Evolutionary conservation across 257 asterid species (phyloP).

Genomic region (Petunia axillaris): DNA sequence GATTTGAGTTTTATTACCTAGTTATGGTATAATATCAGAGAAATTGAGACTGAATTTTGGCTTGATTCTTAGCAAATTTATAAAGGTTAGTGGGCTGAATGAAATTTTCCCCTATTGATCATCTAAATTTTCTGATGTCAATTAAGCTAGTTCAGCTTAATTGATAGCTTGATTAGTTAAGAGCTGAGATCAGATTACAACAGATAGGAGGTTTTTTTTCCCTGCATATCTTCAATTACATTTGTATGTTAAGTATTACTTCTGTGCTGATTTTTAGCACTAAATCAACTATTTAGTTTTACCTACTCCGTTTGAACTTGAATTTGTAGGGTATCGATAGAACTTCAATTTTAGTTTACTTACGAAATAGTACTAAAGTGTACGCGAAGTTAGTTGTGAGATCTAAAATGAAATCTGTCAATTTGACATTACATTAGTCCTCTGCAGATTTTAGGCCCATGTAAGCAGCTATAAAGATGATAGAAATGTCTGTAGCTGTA

Average conservation of each 20-base stretch:
- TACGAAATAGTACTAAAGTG: not conserved
- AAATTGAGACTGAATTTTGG: not conserved
- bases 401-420: not conserved
- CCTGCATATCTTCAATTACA: not conserved
- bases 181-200: not conserved
- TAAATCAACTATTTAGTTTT: not conserved
- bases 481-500: not conserved
- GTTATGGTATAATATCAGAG: not conserved
- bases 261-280: not conserved
- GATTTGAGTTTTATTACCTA: constrained; percentile 6
- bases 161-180: constrained; percentile 11
- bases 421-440: constrained; percentile 4
- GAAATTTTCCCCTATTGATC: not conserved
- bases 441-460: not conserved
- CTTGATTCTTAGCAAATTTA: constrained; percentile 2
- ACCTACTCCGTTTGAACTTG: not conserved
- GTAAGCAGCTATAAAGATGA: not conserved
- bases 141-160: not conserved
- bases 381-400: not conserved
- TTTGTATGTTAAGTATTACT: not conserved
- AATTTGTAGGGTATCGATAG: not conserved
- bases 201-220: not conserved
- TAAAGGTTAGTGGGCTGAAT: not conserved
- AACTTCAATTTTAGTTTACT: not conserved
- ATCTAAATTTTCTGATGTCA: not conserved